A percentile compares a stretch with the other conserved stretches of the same genome.
phyloP scores from a whole-genome alignment of 108 stramenopile species.

The Discostella pseudostelligera region DNA sequence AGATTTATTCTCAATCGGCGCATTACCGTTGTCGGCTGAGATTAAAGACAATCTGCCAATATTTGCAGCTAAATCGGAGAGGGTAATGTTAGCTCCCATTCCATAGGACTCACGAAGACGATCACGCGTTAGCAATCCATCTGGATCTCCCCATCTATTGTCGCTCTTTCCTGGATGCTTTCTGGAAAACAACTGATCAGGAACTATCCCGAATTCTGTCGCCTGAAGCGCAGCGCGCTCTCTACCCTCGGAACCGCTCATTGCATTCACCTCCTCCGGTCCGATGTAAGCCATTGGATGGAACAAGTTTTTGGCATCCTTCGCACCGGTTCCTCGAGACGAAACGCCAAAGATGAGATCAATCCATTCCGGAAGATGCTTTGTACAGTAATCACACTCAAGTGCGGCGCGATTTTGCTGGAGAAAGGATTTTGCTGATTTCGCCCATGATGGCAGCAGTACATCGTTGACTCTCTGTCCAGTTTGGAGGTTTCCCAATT shows the following conservation, averaged over 20 bases:
- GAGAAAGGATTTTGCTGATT: conserved; percentile 87
- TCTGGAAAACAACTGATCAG: conserved; percentile 69
- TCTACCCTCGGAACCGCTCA: conserved; percentile 71
- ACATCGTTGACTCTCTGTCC: conserved; percentile 90
- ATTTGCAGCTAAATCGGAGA: conserved; percentile 7
- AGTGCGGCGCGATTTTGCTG: conserved; percentile 85
- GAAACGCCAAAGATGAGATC: conserved; percentile 96
- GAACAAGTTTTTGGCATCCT: conserved; percentile 83
- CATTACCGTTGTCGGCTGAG: background rate
- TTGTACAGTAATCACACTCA: conserved; percentile 88
- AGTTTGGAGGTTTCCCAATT: conserved; percentile 89
- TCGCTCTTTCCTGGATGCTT: conserved; percentile 51
- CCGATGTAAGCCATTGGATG: conserved; percentile 89
- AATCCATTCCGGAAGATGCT: conserved; percentile 92
- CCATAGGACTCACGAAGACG: conserved; percentile 56
- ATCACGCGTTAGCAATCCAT: conserved; percentile 52
- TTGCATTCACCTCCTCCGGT: conserved; percentile 59
- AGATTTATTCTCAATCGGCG: background rate
- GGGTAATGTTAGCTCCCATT: background rate
- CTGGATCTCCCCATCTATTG: conserved; percentile 12
- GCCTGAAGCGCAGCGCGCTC: conserved; percentile 85
- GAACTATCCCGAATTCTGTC: conserved; percentile 81
- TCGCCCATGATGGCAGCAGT: conserved; percentile 88
- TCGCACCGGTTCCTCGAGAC: conserved; percentile 87
- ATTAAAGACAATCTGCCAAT: background rate